phyloP scores from a whole-genome alignment of 1,284 basidiomycete species.

The Rhodotorula sp. region DNA sequence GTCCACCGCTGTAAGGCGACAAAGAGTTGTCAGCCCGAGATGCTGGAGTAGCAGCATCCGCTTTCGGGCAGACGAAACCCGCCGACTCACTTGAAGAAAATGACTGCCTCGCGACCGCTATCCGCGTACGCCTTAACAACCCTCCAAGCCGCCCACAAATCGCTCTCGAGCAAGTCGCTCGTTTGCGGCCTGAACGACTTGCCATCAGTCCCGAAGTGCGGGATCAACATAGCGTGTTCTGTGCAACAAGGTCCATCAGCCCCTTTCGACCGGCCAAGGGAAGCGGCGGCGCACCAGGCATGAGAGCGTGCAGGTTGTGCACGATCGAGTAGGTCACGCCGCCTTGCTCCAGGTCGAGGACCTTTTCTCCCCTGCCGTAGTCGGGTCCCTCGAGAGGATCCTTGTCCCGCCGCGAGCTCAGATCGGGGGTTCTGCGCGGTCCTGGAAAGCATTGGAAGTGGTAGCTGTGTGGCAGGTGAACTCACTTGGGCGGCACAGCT shows the following conservation, averaged over 20 bases:
- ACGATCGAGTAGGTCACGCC: conserved; percentile 15
- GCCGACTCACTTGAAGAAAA: conserved; percentile 29
- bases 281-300: not conserved
- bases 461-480: no score
- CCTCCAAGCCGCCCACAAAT: conserved; percentile 17
- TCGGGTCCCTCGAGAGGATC: conserved; percentile 24
- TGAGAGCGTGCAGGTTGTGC: conserved; percentile 30
- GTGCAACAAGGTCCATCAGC: not conserved
- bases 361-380: conserved; percentile 22
- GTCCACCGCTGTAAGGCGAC: conserved; percentile 17
- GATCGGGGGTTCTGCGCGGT: conserved; percentile 24
- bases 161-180: conserved; percentile 4
- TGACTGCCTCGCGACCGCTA: conserved; percentile 7
- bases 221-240: conserved; percentile 26
- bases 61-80: no score
- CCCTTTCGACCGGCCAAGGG: no score
- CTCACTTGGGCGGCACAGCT: conserved; percentile 15
- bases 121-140: conserved; percentile 18
- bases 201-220: conserved; percentile 4
- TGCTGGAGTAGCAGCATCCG: rapidly evolving
- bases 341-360: conserved; percentile 13
- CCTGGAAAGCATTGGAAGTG: no score
- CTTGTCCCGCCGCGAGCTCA: conserved; percentile 3
- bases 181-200: conserved; percentile 29
- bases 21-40: not conserved